Base-by-base conservation (phyloP, 2,329 filamentous ascomycete species). In the Calonectria pteridis region DNA sequence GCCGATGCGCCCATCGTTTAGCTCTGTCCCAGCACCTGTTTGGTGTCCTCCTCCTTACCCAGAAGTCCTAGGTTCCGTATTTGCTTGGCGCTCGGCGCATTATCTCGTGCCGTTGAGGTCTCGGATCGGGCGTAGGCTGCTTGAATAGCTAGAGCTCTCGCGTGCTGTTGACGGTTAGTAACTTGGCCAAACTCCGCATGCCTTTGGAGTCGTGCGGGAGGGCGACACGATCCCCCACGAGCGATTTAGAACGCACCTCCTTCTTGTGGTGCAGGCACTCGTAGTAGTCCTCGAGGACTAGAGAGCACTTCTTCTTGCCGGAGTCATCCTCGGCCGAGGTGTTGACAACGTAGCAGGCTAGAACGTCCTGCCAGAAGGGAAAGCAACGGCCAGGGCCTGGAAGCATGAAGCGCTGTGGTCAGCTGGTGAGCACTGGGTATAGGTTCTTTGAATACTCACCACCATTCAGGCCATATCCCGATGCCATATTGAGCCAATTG, bases 261-360 rank as follows among this genome's bases (percentile, higher is more conserved):
- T 99, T 99, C 90, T 94, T 95, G 90, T 99, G 97, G 86, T 99
- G 97, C 83, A 99, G 88, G 86, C 97, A 99, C 88, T 99, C 97
- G 85, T 98, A 98, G 89, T 99, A 99, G 85, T 99, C 97, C 85
- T 99, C 97, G 78, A 98, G 89, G 6, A 92, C 91, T 20, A 94
- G 93, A 23, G 90, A 88, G 85, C 97, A 99, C 87, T 98, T 98
- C 86, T 93, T 94, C 88, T 96, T 97, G 79, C 95, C 95, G 20
- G 92, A 91, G 79, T 92, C 89, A 82, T 96, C 94, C 70, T 96
- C 94, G 77, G 93, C 88, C 77, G 90, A 91, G 70, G 95, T 95
- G 88, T 98, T 98, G 84, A 98, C 93, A 75, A 98, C 95, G 86
- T 99, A 99, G 92, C 97, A 99, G 82, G 95, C 95, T 84, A 99